Evolutionary conservation across 345 rosid genomes (phyloP), one percentile per base, ranked within the genome.

Genomic region (Cardamine chenopodiifolia): DNA sequence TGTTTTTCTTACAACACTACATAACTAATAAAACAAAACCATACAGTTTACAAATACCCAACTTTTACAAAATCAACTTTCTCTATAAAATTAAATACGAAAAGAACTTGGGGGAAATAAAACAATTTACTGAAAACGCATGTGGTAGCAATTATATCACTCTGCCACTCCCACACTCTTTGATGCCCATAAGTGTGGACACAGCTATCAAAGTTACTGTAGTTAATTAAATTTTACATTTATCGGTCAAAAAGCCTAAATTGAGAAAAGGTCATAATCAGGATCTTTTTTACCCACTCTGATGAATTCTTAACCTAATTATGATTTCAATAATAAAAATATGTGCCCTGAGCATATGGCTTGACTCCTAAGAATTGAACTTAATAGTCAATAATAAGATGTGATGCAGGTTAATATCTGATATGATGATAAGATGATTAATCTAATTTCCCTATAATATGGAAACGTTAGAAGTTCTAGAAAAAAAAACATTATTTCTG

Each of bases 91-190:
- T 23, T 23, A 42, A 78, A 42, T 4, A 34, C 7, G 12, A 50
- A 68, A 79, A 75, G 62, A 39, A 48, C 55, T 77, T 2, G 81
- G 81, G 68, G 68, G 23, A 62, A 18, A 77, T 66, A 58, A 77
- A 78, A 71, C 58, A 78, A 71, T 42, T 76, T 59, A 66, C 62
- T 50, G 61, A 39, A 53, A 48, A 66, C 68, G 73, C 77, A 66
- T 66, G 77, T 72, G 81, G 72, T 58, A 12, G 81, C 81, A 72
- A 78, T 78, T 78, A 78, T 78, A 29, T 23, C 78, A 52, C 69
- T 63, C 77, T 78, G 78, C 58, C 78, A 78, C 74, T 50, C 31
- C 77, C 81, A 66, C 70, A 72, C 81, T 60, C 18, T 78, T 71
- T 77, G 77, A 77, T 77, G 40, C 68, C 50, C 60, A 42, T 53